Conservation (phyloP, 176 grass and related monocot species). For the Zea luxurians region DNA sequence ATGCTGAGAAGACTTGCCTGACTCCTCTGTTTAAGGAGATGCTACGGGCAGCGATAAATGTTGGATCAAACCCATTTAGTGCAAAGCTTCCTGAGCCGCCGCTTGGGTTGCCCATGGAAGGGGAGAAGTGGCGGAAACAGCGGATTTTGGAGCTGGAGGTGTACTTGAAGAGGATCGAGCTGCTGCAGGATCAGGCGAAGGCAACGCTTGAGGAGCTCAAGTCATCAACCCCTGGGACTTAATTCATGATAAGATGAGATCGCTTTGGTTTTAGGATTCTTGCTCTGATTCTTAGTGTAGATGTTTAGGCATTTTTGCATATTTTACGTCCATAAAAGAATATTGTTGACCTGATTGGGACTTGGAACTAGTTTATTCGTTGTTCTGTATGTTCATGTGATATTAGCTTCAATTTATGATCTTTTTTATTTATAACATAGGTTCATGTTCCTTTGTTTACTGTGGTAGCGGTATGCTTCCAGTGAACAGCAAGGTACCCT, state of each 20-base stretch:
- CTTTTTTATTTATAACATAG: conserved; percentile 26
- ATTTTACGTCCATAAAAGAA: conserved; percentile 54
- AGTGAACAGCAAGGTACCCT: neutral
- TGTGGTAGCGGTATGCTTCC: conserved; percentile 24
- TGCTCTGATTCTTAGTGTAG: conserved; percentile 39
- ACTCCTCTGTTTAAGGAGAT: conserved; percentile 87
- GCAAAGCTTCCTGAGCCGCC: conserved; percentile 26
- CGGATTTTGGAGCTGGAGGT: conserved; percentile 87
- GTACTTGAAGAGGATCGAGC: conserved; percentile 89
- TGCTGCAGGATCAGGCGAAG: conserved; percentile 73
- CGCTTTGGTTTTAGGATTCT: conserved; percentile 43
- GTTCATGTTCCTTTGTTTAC: conserved; percentile 16
- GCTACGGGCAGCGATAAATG: conserved; percentile 53
- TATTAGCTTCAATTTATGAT: conserved; percentile 15
- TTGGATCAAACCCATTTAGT: conserved; percentile 40
- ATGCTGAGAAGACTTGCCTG: conserved; percentile 59
- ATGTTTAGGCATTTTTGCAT: conserved; percentile 33
- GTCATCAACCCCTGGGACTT: conserved; percentile 47
- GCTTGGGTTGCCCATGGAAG: conserved; percentile 43
- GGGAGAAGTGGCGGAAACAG: conserved; percentile 83
- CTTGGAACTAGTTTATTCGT: conserved; percentile 41
- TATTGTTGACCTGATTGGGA: conserved; percentile 35
- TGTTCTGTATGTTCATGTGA: conserved; percentile 51
- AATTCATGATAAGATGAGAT: conserved; percentile 35
- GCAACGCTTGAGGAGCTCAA: conserved; percentile 69